Evolutionary conservation across 2,329 filamentous ascomycete species (phyloP), one percentile per base, ranked within the genome.

Genomic region (Teratosphaeria destructans): DNA sequence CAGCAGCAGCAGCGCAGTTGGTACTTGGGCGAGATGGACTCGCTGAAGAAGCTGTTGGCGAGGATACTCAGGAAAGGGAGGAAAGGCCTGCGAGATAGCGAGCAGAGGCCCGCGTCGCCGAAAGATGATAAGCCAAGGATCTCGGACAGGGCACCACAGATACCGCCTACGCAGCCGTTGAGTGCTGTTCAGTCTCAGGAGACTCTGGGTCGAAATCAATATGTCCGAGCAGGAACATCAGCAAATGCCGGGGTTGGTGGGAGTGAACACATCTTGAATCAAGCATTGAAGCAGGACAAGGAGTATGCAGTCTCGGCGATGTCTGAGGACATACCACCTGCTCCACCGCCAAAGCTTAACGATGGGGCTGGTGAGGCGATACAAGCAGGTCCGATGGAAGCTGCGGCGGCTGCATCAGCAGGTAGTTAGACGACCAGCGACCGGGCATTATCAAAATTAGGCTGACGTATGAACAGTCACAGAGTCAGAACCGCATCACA

Each of bases 401-500:
- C 55, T 10, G 55, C 55, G 27, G 29, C 34, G 1, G 37, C 55
- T 56, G 37, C 55, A 7, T 16, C 55, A 27, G 55, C 32, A 23
- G 55, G 55, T 56, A 43, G 23, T 2, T 23, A 54, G 52, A 14
- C n/a, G 19, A 26, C 26, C 32, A n/a, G 10, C 37, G 3, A 54
- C 8, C 2, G 7, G 5, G 4, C 16, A n/a, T 5, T 26, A 34
- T 47, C 19, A 27, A 19, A 16, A 8, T 19, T 19, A 14, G 32
- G 55, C 34, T 27, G 55, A 56, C 55, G 49, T 49, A 26, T 52
- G 37, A 12, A 54, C 59, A 59, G 58, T 59, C 29, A 59, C 62
- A 8, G 62, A 63, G 47, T 54, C 57, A 14, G 43, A 54, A 55
- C 53, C 58, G n/a, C 55, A 55, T 14, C 55, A 61, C 52, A 61